Percentiles rank a stretch among this genome's conserved stretches.
These are phyloP conservation scores for Amborella trichopoda DNA, from an alignment of 164 flowering plant species.

Conservation along the genomic window DNA sequence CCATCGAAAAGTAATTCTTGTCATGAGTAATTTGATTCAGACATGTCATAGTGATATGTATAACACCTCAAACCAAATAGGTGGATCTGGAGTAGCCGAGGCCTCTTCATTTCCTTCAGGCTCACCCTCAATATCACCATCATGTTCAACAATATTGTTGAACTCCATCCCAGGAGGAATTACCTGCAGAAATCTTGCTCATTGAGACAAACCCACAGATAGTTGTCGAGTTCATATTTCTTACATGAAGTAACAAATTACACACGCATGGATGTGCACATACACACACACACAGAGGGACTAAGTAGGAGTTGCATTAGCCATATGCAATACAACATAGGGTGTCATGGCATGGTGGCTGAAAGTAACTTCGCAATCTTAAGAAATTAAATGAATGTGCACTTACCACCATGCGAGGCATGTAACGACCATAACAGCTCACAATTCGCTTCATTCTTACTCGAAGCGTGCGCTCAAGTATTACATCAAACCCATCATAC, in stretches of 20 bases:
- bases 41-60: background rate
- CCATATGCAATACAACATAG: no score
- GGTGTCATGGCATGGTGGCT: no score
- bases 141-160: constrained; percentile 74
- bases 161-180: constrained; percentile 99
- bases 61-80: constrained; percentile 90
- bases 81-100: constrained; percentile 67
- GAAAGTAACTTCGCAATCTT: no score
- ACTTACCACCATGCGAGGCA: constrained; percentile 99
- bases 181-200: constrained; percentile 43
- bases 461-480: constrained; percentile 74
- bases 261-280: no score
- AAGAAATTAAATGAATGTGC: background rate
- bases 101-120: constrained; percentile 69
- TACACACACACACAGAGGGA: no score
- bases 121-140: constrained; percentile 83
- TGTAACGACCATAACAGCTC: constrained; percentile 90
- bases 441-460: constrained; percentile 93
- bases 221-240: background rate
- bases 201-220: background rate
- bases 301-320: no score
- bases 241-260: background rate
- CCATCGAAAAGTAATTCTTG: no score
- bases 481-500: constrained; percentile 96
- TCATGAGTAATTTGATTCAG: no score